Evolutionary conservation across 2,329 filamentous ascomycete species (phyloP).

Genomic region (Fusarium napiforme): DNA sequence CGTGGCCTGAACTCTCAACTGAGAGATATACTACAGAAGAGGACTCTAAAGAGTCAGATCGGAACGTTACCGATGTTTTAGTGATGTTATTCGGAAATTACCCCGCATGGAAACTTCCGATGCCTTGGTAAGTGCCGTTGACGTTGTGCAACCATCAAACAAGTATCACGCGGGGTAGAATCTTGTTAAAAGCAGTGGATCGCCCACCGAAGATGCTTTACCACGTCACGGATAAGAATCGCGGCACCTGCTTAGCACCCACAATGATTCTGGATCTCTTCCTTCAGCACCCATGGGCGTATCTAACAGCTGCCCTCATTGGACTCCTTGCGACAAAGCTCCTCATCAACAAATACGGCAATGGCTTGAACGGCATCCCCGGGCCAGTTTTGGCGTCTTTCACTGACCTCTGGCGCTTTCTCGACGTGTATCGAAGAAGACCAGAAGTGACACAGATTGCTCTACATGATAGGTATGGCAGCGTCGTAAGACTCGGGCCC

Average conservation of each 20-base stretch:
- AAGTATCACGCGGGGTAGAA: neutral
- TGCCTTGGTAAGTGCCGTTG: neutral
- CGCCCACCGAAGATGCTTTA: neutral
- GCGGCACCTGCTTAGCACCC: too few relatives aligned
- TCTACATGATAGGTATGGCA: slow-evolving; percentile 16
- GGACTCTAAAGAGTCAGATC: neutral
- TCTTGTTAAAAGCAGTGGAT: neutral
- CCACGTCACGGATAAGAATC: too few relatives aligned
- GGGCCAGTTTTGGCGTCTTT: slow-evolving; percentile 3
- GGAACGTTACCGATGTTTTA: neutral
- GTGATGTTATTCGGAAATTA: neutral
- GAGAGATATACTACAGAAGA: neutral
- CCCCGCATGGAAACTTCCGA: slow-evolving; percentile 1
- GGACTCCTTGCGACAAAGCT: neutral
- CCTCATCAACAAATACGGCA: slow-evolving; percentile 8
- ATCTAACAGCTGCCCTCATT: neutral
- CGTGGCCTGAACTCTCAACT: neutral
- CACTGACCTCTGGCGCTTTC: slow-evolving; percentile 22
- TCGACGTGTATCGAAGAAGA: slow-evolving; percentile 15
- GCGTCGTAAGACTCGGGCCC: slow-evolving; percentile 19
- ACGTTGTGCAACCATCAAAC: neutral
- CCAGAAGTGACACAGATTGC: slow-evolving; percentile 22
- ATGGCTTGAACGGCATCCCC: slow-evolving; percentile 10
- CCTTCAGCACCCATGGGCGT: neutral
- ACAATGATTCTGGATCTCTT: neutral